A percentile compares a stretch with the other conserved stretches of the same genome.
phyloP scores from a whole-genome alignment of 148 eudicot species.

The Chenopodium quinoa region DNA sequence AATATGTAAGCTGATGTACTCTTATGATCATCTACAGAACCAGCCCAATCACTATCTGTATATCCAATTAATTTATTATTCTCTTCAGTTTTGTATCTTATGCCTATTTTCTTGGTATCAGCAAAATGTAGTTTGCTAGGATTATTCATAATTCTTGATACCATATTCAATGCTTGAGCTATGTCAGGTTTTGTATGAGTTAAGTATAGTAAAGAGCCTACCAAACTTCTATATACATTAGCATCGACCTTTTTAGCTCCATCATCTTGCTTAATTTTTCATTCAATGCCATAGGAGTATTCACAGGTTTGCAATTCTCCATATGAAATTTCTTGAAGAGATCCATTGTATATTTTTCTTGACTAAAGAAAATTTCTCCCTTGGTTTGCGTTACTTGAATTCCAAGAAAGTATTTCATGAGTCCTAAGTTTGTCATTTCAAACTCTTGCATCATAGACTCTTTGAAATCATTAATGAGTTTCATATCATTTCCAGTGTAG shows the following conservation, averaged over 20 bases:
- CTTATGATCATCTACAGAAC: not conserved
- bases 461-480: too few relatives aligned
- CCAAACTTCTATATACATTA: not conserved
- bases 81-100: not conserved
- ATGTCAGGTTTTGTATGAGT: constrained; percentile 1
- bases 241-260: not conserved
- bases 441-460: too few relatives aligned
- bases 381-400: too few relatives aligned
- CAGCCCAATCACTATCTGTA: not conserved
- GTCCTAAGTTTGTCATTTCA: too few relatives aligned
- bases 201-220: constrained; percentile 3
- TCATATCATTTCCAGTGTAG: too few relatives aligned
- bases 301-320: too few relatives aligned
- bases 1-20: constrained; percentile 1
- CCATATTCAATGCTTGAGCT: not conserved
- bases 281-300: too few relatives aligned
- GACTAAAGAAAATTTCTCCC: too few relatives aligned
- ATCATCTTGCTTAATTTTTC: too few relatives aligned
- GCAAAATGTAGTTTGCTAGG: not conserved
- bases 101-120: not conserved
- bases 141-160: not conserved
- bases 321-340: too few relatives aligned
- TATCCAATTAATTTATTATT: not conserved
- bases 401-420: too few relatives aligned
- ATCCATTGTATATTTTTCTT: too few relatives aligned